phyloP scores from a whole-genome alignment of 2,329 filamentous ascomycete species.

The Cladobotryum mycophilum region DNA sequence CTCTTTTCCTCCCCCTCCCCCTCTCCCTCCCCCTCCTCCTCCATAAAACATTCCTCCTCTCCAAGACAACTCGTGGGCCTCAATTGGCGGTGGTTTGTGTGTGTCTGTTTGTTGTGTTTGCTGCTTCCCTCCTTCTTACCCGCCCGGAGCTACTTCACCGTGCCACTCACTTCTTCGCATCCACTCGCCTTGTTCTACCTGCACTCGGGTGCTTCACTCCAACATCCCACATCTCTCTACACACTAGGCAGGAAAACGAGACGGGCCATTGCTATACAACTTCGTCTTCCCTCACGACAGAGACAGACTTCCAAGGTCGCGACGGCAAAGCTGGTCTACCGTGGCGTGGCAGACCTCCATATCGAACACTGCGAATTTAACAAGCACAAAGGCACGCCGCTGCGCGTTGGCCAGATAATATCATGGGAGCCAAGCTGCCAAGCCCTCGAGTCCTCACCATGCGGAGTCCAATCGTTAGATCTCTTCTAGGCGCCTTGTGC shows the following conservation, averaged over 20 bases:
- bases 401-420: conserved; percentile 3
- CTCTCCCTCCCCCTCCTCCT: background rate
- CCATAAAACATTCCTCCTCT: background rate
- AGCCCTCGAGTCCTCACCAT: conserved; percentile 40
- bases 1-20: background rate
- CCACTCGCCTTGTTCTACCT: background rate
- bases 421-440: conserved; percentile 32
- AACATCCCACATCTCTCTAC: too few relatives aligned
- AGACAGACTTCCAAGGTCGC: background rate
- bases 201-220: too few relatives aligned
- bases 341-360: background rate
- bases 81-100: conserved; percentile 4
- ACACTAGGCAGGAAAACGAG: too few relatives aligned
- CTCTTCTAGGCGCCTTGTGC: conserved; percentile 36
- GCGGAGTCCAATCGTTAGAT: conserved; percentile 43
- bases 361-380: too few relatives aligned
- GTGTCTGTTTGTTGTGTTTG: conserved; percentile 3
- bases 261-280: too few relatives aligned
- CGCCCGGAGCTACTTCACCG: background rate
- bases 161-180: conserved; percentile 5
- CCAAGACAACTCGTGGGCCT: background rate
- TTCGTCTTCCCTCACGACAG: too few relatives aligned
- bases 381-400: too few relatives aligned
- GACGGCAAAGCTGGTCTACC: background rate
- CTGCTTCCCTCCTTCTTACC: background rate